A percentile compares a stretch with the other conserved stretches of the same genome.
phyloP scores from a whole-genome alignment of 2,329 filamentous ascomycete species.

The Aspergillus nomiae region DNA sequence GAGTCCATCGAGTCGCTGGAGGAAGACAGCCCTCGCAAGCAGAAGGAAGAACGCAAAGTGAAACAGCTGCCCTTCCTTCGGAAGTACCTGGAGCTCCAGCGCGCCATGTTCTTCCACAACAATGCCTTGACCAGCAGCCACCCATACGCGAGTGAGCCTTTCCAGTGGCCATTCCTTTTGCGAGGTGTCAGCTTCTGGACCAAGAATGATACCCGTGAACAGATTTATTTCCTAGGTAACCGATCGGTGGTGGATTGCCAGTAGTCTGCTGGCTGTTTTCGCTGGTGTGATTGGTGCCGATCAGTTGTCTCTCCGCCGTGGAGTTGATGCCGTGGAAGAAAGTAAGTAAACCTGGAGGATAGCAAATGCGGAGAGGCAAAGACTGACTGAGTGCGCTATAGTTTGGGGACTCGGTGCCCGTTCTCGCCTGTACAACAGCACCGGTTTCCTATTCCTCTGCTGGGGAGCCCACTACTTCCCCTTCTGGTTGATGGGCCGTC shows the following conservation, averaged over 20 bases:
- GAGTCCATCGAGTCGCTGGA: slow-evolving; percentile 86
- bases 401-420: slow-evolving; percentile 70
- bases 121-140: slow-evolving; percentile 96
- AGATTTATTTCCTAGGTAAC: slow-evolving; percentile 98
- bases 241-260: slow-evolving; percentile 94
- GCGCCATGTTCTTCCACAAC: slow-evolving; percentile 99
- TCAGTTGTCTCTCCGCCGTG: slow-evolving; percentile 88
- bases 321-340: slow-evolving; percentile 87
- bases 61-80: slow-evolving; percentile 84
- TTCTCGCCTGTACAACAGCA: slow-evolving; percentile 94
- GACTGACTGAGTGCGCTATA: slow-evolving; percentile 22
- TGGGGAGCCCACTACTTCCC: slow-evolving; percentile 98
- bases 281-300: slow-evolving; percentile 89
- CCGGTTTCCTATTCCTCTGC: slow-evolving; percentile 97
- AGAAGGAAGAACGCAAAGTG: slow-evolving; percentile 74
- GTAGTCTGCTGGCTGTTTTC: slow-evolving; percentile 88
- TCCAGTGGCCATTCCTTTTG: slow-evolving; percentile 97
- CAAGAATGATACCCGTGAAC: slow-evolving; percentile 87
- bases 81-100: slow-evolving; percentile 95
- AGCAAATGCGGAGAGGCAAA: background rate
- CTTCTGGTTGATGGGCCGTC: slow-evolving; percentile 97
- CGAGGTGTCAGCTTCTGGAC: slow-evolving; percentile 99
- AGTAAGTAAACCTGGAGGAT: slow-evolving; percentile 63
- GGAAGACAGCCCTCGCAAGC: slow-evolving; percentile 69
- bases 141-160: slow-evolving; percentile 90